phyloP scores from a whole-genome alignment of 345 rosid species.

The Clarkia xantiana region DNA sequence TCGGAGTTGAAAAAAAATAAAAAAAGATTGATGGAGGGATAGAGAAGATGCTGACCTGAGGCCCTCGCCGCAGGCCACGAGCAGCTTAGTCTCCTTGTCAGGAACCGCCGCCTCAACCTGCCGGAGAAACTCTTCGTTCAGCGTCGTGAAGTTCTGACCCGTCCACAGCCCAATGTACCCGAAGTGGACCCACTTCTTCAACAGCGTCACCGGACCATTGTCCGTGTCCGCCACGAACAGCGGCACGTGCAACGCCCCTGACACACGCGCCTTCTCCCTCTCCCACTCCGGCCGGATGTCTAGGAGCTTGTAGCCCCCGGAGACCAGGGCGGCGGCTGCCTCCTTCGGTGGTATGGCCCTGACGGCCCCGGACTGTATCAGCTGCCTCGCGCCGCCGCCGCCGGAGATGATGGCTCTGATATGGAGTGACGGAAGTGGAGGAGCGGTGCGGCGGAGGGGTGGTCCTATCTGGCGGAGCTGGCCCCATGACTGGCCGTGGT shows the following conservation, averaged over 20 bases:
- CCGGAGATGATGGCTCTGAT: slow-evolving; percentile 12
- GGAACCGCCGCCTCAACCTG: slow-evolving; percentile 43
- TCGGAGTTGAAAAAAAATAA: background rate
- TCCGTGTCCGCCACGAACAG: slow-evolving; percentile 60
- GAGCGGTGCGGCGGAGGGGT: too few relatives aligned
- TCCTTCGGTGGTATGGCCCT: slow-evolving; percentile 44
- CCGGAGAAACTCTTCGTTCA: slow-evolving; percentile 42
- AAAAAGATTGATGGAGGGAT: background rate
- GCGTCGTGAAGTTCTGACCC: slow-evolving; percentile 65
- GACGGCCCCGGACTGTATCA: slow-evolving; percentile 51
- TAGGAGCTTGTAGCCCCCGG: slow-evolving; percentile 41
- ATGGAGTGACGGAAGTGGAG: background rate
- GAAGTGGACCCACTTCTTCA: slow-evolving; percentile 90
- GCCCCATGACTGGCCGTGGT: too few relatives aligned
- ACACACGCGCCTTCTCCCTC: slow-evolving; percentile 60
- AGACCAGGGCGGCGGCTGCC: slow-evolving; percentile 32
- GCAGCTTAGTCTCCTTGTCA: slow-evolving; percentile 47
- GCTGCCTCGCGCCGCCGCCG: slow-evolving; percentile 23
- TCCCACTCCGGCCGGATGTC: slow-evolving; percentile 86
- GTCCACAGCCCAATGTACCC: slow-evolving; percentile 92
- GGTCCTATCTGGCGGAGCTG: too few relatives aligned
- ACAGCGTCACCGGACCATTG: slow-evolving; percentile 46
- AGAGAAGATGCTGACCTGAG: slow-evolving; percentile 35
- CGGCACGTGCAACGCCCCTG: slow-evolving; percentile 67
- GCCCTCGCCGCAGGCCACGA: slow-evolving; percentile 91